Base-by-base conservation (phyloP, 2,329 filamentous ascomycete genomes). In the Fonsecaea erecta region DNA sequence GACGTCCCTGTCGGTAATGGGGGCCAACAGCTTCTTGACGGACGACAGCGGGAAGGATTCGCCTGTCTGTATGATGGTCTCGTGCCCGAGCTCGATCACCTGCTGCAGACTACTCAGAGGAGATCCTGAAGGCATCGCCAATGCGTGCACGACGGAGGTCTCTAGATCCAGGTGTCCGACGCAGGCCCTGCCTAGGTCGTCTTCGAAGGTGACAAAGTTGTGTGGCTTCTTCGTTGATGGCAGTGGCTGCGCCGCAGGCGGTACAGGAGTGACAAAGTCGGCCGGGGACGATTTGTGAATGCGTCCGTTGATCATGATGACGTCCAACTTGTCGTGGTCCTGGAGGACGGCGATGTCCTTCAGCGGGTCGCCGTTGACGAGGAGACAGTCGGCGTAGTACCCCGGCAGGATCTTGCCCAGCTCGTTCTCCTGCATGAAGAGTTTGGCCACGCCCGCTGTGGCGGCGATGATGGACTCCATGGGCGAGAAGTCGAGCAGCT, bases 241-340 rank as follows among this genome's bases (percentile, higher is more conserved):
- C 16, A 14, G 11, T 16, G 35, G n/a, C n/a, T n/a, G 35, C n/a
- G 35, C 2, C 3, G 35, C 11, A 37, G 35, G 35, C 35, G 1
- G 35, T 11, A 2, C 35, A n/a, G n/a, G n/a, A 16, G 43, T 63
- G 48, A 67, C 21, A 35, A 65, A 68, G 26, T 71, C 69, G 28
- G 69, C 66, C 30, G 57, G 46, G 5, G 59, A 62, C 4, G 72
- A 73, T 62, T 82, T 83, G 64, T 82, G 79, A 4, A 83, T 73
- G 6, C 79, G 72, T 0, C 81, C 81, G 62, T 83, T 83, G 66
- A 83, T 82, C 62, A 80, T 74, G 32, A 83, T 82, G 8, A 81
- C 70, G 62, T 81, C 77, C 12, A 83, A 66, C 66, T 75, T 79
- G 11, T 75, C 73, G 54, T 80, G 77, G 24, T 82, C 57, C 75